Base-by-base conservation (phyloP, 768 basidiomycete species). In the Mycena metata region DNA sequence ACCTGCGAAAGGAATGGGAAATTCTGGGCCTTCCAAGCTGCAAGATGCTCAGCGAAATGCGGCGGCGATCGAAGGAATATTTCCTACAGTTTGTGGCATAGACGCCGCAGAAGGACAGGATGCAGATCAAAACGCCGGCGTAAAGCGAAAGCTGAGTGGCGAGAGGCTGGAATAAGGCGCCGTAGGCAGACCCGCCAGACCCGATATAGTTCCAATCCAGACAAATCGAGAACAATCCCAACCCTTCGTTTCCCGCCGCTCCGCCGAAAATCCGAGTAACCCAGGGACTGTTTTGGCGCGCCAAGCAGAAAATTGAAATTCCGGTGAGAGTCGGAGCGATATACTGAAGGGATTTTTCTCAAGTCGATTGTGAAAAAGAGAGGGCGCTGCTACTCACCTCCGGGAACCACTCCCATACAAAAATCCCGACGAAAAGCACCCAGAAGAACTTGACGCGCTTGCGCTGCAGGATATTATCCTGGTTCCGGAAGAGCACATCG, bases 361-460 rank as follows among this genome's bases (percentile, higher is more conserved):
- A 1, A 43, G 23, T 55, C 73, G 79, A 74, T 4, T 76, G 71
- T 12, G 67, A 65, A 16, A 70, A 64, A 12, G 73, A 73, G 45
- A 76, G 60, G 30, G 26, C 43, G 19, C 6, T 36, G 36, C 7
- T 13, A 78, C 76, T 35, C 55, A 83, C 77, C 71, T 85, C 81
- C 3, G 88, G 88, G 76, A 89, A 80, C 80, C 86, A 82, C 73
- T 89, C 88, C 81, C 85, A 88, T 50, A 85, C 69, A 67, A 89
- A 87, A 70, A 90, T 89, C 8, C 76, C 83, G 21, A 84, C 76
- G 71, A 88, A 87, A 1, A 85, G 77, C 0, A 75, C 73, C 88
- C 86, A 89, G 80, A 87, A 90, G 61, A 88, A 85, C 75, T 80
- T 89, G 72, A 87, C 80, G 26, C 88, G 86, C 74, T 88, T 88